Base-by-base conservation (phyloP, 768 basidiomycete genomes). In the Rhizopogon vinicolor region DNA sequence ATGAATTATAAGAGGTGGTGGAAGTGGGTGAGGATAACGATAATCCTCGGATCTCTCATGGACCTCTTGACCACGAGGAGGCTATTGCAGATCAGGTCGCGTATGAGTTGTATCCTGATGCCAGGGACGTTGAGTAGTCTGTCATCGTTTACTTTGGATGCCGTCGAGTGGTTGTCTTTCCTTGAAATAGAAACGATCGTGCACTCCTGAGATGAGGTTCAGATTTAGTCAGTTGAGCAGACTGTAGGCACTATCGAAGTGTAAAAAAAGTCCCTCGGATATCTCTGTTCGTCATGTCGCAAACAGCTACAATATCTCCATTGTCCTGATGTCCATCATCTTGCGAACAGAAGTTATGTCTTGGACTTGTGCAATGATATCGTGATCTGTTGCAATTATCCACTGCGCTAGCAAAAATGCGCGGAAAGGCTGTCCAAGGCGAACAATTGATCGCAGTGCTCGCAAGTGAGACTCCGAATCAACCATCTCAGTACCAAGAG, bases 61-160 rank as follows among this genome's bases (percentile, higher is more conserved):
- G 79, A 5, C 81, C 80, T 6, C 42, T 79, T 33, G 75, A 68
- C 37, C 81, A 81, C 48, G 79, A 69, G 41, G 79, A 83, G 51
- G 74, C 72, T 35, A 72, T 79, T 52, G 81, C 81, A 1, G 72
- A 78, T 44, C 78, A 81, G 61, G 80, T 72, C 16, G 82, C 80
- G 0, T 66, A 75, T n/a, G 82, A 83, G 57, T 56, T 7, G 55
- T 28, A 29, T 28, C 46, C 35, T 33, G 25, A 55, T 12, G 25
- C 39, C 16, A 58, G 3, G 41, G 54, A 7, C 12, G 59, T 54
- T 13, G 46, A 19, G 33, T 65, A 46, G 55, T 22, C 42, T 10
- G 13, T 48, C 37, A 39, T 49, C 14, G 22, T 18, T 48, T 19
- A 18, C 31, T 19, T 18, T 48, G 19, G 31, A 19, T 48, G 33